Conservation (phyloP, 2,329 filamentous ascomycete species). For the Ilyonectria mors-panacis region DNA sequence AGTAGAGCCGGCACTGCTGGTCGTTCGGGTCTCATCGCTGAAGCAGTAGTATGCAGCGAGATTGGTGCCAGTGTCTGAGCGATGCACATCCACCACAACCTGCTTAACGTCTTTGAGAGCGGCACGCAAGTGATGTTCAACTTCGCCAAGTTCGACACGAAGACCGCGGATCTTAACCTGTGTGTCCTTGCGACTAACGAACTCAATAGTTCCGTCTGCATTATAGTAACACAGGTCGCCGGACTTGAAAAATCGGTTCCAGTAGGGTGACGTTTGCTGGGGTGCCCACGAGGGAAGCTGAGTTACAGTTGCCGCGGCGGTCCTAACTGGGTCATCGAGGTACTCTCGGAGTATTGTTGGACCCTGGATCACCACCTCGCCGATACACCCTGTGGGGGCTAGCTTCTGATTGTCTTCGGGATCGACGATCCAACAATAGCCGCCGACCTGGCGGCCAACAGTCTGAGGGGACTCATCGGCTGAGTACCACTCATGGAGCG, state of each 20-base stretch:
- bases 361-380: slow-evolving; percentile 50
- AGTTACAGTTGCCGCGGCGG: slow-evolving; percentile 46
- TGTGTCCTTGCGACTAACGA: slow-evolving; percentile 65
- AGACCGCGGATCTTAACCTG: slow-evolving; percentile 71
- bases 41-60: not conserved
- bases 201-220: slow-evolving; percentile 54
- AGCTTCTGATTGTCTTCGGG: slow-evolving; percentile 40
- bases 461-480: slow-evolving; percentile 18
- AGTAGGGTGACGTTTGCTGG: slow-evolving; percentile 25
- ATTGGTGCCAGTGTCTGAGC: not conserved
- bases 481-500: slow-evolving; percentile 3
- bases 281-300: slow-evolving; percentile 45
- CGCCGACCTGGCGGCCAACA: slow-evolving; percentile 9
- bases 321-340: slow-evolving; percentile 38
- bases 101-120: not conserved
- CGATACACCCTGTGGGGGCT: slow-evolving; percentile 40
- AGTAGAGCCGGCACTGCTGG: not conserved
- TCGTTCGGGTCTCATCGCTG: not conserved
- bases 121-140: slow-evolving; percentile 30
- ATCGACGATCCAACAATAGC: slow-evolving; percentile 44
- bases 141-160: slow-evolving; percentile 59
- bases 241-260: slow-evolving; percentile 39
- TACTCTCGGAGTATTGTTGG: slow-evolving; percentile 45
- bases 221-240: slow-evolving; percentile 47
- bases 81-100: slow-evolving; percentile 17